These are phyloP conservation scores for Waltergamsia citrina DNA, from an alignment of 2,329 filamentous ascomycete genomes.

Conservation along the genomic window DNA sequence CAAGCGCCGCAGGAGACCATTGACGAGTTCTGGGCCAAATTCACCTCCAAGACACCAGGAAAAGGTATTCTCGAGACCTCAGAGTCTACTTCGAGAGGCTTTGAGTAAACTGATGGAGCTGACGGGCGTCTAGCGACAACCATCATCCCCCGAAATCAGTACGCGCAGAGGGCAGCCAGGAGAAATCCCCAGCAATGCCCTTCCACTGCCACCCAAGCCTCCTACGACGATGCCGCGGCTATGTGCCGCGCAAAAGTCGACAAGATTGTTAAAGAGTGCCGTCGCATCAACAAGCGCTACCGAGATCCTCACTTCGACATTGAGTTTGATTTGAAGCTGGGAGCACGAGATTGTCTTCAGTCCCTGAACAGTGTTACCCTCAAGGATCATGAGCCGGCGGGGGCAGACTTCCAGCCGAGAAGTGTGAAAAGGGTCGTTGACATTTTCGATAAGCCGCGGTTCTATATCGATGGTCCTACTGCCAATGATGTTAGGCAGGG, in stretches of 20 bases:
- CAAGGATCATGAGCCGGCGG: slow-evolving; percentile 9
- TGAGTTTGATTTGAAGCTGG: slow-evolving; percentile 61
- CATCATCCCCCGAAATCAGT: slow-evolving; percentile 59
- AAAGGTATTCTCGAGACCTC: slow-evolving; percentile 37
- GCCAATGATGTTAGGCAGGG: slow-evolving; percentile 75
- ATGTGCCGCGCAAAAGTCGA: slow-evolving; percentile 58
- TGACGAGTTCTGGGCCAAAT: slow-evolving; percentile 65
- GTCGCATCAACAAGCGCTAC: slow-evolving; percentile 76
- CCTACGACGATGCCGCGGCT: slow-evolving; percentile 62
- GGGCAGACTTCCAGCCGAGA: slow-evolving; percentile 27
- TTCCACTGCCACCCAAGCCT: slow-evolving; percentile 47
- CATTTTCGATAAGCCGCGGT: slow-evolving; percentile 67
- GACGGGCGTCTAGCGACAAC: slow-evolving; percentile 60
- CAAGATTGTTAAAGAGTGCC: slow-evolving; percentile 56
- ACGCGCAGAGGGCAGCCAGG: slow-evolving; percentile 48
- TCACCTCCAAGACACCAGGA: slow-evolving; percentile 60
- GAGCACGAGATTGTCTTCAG: slow-evolving; percentile 39
- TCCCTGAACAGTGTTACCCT: slow-evolving; percentile 19
- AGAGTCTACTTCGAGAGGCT: slow-evolving; percentile 6
- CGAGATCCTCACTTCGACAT: slow-evolving; percentile 82
- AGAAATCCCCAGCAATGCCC: slow-evolving; percentile 41
- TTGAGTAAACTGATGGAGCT: not conserved
- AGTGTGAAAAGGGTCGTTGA: slow-evolving; percentile 62
- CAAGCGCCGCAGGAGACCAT: slow-evolving; percentile 58
- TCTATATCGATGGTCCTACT: slow-evolving; percentile 69